Base-by-base conservation (phyloP, 192 early-diverging fungal genomes). In the Backusella macrospora region DNA sequence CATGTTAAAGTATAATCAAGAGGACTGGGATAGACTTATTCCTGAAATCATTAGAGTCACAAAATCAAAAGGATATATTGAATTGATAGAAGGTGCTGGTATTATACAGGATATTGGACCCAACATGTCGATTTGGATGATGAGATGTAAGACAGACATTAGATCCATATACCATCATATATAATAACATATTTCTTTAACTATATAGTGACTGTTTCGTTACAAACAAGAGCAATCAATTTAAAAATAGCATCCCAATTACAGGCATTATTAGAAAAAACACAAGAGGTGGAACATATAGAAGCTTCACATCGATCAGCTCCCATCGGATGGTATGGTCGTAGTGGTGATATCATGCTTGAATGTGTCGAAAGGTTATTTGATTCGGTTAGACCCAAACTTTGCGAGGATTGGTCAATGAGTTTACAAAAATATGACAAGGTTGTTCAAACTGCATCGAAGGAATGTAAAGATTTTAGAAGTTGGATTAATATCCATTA, bases 321-420 rank as follows among this genome's bases (percentile, higher is more conserved):
- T 40, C 78, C 78, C 7, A 64, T 80, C 15, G 78, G 78, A 16
- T 80, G 78, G 78, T 59, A 76, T 13, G 78, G 78, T 13, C 66
- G 49, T 59, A 23, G 62, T 16, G 78, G 78, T 6, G 78, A 80
- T 52, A 38, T 76, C 6, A 59, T 62, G 16, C 34, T 75, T 1
- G 78, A 80, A 55, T 44, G 42, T 14, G n/a, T 68, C 9, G 65
- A 66, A 7, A 64, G 78, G 6, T 37, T 80, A 2, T 75, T 76
- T 62, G 71, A 80, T 44, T 71, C 78, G 1, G 37, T 70, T 13
- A 71, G 68, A 45, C 78, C 78, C 15, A 66, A 71, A 64, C 26
- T 80, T 13, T 80, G 78, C 49, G 78, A 80, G 26, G 78, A 80
- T 69, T 80, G 78, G 78, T 72, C 62, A 6, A 80, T 80, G 70